phyloP scores from a whole-genome alignment of 2,329 filamentous ascomycete species.

The Basipetospora chlamydospora region DNA sequence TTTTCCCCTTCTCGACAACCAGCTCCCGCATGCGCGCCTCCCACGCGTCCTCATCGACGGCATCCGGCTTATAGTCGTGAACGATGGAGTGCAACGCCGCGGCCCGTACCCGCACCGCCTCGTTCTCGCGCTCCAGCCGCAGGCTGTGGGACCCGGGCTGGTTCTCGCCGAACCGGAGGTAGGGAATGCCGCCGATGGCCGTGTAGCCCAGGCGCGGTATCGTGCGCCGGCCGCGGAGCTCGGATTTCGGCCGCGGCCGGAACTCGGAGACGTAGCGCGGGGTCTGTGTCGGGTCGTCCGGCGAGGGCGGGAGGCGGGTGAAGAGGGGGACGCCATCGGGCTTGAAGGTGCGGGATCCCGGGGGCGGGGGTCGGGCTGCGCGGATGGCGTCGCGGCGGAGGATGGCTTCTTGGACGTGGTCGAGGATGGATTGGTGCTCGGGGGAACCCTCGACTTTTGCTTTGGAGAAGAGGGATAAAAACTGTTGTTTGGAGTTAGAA shows the following conservation, averaged over 20 bases:
- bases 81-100: slow-evolving; percentile 21
- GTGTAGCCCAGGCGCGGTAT: slow-evolving; percentile 42
- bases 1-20: slow-evolving; percentile 7
- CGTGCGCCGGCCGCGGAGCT: slow-evolving; percentile 32
- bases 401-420: slow-evolving; percentile 3
- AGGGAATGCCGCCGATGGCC: slow-evolving; percentile 40
- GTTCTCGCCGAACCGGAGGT: slow-evolving; percentile 52
- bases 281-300: slow-evolving; percentile 14
- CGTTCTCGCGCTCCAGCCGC: slow-evolving; percentile 37
- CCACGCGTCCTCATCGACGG: slow-evolving; percentile 33
- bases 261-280: slow-evolving; percentile 32
- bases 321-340: slow-evolving; percentile 10
- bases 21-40: slow-evolving; percentile 21
- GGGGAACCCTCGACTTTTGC: slow-evolving; percentile 21
- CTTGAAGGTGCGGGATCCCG: slow-evolving; percentile 13
- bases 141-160: slow-evolving; percentile 45
- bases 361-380: slow-evolving; percentile 5
- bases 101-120: slow-evolving; percentile 26
- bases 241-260: slow-evolving; percentile 31
- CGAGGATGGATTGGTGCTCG: slow-evolving; percentile 26
- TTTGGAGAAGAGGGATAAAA: slow-evolving; percentile 24
- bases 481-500: slow-evolving; percentile 25
- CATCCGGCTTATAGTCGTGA: slow-evolving; percentile 18
- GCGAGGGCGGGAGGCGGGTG: slow-evolving; percentile 16
- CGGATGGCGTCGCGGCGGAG: slow-evolving; percentile 8